These are phyloP conservation scores for Diaporthe vaccinii DNA, from an alignment of 2,329 filamentous ascomycete genomes.

Conservation along the genomic window DNA sequence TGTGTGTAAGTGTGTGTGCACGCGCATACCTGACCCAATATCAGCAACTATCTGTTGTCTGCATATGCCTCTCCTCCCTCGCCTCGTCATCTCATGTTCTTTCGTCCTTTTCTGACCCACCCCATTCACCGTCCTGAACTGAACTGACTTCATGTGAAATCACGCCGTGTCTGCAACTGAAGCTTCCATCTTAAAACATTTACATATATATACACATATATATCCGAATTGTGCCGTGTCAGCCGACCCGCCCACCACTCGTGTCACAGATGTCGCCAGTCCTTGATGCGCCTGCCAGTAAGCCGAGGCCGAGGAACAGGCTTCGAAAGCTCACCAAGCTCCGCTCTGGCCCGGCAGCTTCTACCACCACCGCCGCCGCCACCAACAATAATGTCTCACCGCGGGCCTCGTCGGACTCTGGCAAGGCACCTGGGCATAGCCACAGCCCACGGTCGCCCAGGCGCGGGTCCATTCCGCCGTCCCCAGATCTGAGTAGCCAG, in stretches of 20 bases:
- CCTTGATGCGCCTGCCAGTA: conserved; percentile 39
- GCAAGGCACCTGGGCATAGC: conserved; percentile 40
- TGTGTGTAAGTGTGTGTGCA: not conserved
- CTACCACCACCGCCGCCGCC: not conserved
- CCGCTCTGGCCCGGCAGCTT: conserved; percentile 33
- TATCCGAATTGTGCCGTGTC: not conserved
- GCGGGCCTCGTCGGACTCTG: conserved; percentile 42
- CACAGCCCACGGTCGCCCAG: conserved; percentile 23
- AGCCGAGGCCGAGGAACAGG: conserved; percentile 50
- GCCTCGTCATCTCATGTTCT: not conserved
- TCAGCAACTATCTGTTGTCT: not conserved
- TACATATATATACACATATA: no score
- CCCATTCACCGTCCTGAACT: not conserved
- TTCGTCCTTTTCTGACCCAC: not conserved
- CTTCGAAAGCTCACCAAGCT: conserved; percentile 48
- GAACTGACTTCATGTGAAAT: not conserved
- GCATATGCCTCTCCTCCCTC: not conserved
- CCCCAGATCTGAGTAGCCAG: conserved; percentile 51
- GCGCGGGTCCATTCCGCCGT: conserved; percentile 43
- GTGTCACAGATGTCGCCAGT: conserved; percentile 41
- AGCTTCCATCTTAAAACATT: not conserved
- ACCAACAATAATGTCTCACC: conserved; percentile 34
- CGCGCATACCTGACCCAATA: not conserved
- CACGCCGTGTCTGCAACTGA: not conserved
- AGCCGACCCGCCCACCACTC: conserved; percentile 11